Percentiles rank a stretch among this genome's conserved stretches.
These are phyloP conservation scores for Brassica hybrid DNA, from an alignment of 441 rosid genomes.

Conservation along the genomic window DNA sequence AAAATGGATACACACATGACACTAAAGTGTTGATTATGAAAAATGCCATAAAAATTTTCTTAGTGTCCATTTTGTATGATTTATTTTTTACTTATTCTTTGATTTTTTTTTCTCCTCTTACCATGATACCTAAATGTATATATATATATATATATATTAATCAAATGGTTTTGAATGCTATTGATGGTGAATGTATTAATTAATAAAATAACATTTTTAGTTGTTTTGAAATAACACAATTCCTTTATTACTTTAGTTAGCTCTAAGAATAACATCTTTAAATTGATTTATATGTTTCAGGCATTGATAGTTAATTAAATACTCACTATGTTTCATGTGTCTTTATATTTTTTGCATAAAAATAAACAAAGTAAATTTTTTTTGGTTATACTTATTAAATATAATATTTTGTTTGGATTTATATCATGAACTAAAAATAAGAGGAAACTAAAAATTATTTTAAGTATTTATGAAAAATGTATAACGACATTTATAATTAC, in stretches of 20 bases:
- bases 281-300: not conserved
- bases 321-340: not conserved
- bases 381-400: no score
- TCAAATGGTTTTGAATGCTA: not conserved
- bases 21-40: not conserved
- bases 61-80: not conserved
- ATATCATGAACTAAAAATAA: no score
- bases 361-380: no score
- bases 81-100: no score
- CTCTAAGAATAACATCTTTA: not conserved
- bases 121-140: not conserved
- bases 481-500: no score
- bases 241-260: not conserved
- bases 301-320: not conserved
- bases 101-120: not conserved
- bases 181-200: not conserved
- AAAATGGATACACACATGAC: not conserved
- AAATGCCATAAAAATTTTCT: not conserved
- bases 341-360: not conserved
- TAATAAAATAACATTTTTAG: not conserved
- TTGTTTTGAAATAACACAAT: not conserved
- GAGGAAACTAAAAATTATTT: no score
- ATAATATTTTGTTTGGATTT: no score
- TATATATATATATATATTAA: not conserved
- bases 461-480: no score